Evolutionary conservation across 169 alveolate genomes (phyloP).

Genomic region (Cyclospora cayetanensis): DNA sequence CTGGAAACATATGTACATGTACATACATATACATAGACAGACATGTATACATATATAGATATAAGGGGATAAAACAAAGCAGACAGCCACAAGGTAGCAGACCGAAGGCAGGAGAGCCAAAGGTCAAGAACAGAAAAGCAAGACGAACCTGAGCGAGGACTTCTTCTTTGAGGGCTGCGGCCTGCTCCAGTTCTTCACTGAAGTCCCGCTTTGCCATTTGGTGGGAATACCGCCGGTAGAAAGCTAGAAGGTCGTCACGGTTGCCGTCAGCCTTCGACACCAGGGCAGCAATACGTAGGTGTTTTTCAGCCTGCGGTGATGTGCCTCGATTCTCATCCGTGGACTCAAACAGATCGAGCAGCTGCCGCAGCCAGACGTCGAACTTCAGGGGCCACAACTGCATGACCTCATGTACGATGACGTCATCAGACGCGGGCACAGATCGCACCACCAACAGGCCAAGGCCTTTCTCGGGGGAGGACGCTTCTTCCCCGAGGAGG

Average conservation of each 20-base stretch:
- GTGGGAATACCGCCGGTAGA: background rate
- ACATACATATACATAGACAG: too few relatives aligned
- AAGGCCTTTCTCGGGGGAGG: background rate
- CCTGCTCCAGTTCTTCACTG: conserved; percentile 12
- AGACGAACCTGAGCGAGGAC: background rate
- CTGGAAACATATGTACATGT: too few relatives aligned
- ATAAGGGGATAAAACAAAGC: too few relatives aligned
- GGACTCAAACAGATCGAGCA: conserved; percentile 28
- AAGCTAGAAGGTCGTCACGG: background rate
- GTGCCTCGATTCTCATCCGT: background rate
- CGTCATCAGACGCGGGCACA: background rate
- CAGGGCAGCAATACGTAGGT: conserved; percentile 16
- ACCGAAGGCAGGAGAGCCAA: background rate
- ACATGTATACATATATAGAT: too few relatives aligned
- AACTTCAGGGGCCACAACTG: conserved; percentile 26
- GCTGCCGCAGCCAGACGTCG: conserved; percentile 60
- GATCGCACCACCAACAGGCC: conserved; percentile 23
- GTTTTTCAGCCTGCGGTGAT: conserved; percentile 10
- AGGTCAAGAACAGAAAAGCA: background rate
- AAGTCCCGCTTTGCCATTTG: background rate
- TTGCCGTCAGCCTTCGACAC: conserved; percentile 51
- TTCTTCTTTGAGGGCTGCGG: conserved; percentile 9
- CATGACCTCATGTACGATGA: background rate
- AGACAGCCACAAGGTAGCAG: too few relatives aligned
- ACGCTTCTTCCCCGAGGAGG: background rate